These are phyloP conservation scores for Cryptococcus sp. DNA, from an alignment of 1,284 basidiomycete species.

Conservation along the genomic window DNA sequence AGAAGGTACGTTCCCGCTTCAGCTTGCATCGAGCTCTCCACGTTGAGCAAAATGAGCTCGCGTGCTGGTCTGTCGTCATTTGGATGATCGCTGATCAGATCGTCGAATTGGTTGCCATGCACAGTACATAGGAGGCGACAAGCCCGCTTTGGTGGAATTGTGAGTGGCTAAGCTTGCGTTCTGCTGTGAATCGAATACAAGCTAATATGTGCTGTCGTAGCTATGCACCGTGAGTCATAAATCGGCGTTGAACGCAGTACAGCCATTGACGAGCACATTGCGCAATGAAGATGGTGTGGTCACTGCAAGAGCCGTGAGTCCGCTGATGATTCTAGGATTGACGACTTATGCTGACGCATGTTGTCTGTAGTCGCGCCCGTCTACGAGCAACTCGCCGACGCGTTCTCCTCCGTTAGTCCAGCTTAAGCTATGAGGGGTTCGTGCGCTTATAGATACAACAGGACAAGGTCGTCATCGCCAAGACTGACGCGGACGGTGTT, in stretches of 20 bases:
- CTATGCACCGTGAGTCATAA: conserved; percentile 45
- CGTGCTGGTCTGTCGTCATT: too few species aligned
- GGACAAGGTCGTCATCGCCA: conserved; percentile 84
- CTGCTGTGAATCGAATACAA: not conserved
- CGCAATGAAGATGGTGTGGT: conserved; percentile 50
- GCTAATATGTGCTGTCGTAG: conserved; percentile 20
- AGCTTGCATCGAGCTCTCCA: not conserved
- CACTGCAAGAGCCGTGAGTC: conserved; percentile 56
- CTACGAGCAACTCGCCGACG: conserved; percentile 87
- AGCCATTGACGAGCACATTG: not conserved
- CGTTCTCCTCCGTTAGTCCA: conserved; percentile 59
- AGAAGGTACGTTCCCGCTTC: conserved; percentile 56
- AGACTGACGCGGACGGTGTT: conserved; percentile 87
- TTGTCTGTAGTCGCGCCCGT: conserved; percentile 67
- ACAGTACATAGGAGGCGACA: conserved; percentile 67
- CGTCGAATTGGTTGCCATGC: conserved; percentile 9
- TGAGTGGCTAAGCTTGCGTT: conserved; percentile 54
- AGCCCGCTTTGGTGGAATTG: conserved; percentile 85
- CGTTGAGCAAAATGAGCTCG: conserved; percentile 4
- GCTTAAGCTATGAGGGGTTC: conserved; percentile 34
- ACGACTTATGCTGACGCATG: conserved; percentile 46
- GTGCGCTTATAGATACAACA: conserved; percentile 12
- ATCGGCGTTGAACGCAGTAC: too few species aligned
- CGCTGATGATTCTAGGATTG: not conserved
- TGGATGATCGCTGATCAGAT: too few species aligned